Conservation (phyloP, 2,329 filamentous ascomycete genomes). For the Bipolaris bicolor region DNA sequence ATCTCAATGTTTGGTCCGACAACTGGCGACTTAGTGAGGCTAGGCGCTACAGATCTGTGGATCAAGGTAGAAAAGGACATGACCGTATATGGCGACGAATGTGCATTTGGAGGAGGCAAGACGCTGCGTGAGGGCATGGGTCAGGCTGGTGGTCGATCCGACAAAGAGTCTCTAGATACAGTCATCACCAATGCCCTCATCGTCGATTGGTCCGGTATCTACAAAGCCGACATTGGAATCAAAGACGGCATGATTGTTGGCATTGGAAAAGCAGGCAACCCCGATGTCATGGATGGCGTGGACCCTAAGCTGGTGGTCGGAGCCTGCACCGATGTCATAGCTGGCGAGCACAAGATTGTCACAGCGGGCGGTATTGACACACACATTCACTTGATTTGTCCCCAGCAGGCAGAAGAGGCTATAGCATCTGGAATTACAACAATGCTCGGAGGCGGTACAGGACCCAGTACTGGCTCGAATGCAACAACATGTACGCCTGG, state of each 20-base stretch:
- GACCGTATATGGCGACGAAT: slow-evolving; percentile 89
- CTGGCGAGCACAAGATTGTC: slow-evolving; percentile 86
- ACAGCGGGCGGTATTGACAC: slow-evolving; percentile 89
- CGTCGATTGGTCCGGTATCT: slow-evolving; percentile 89
- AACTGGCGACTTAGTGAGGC: slow-evolving; percentile 79
- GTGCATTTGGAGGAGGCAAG: slow-evolving; percentile 93
- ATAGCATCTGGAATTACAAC: slow-evolving; percentile 88
- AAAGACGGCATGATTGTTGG: slow-evolving; percentile 85
- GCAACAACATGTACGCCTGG: slow-evolving; percentile 94
- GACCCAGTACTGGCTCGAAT: slow-evolving; percentile 88
- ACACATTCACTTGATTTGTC: slow-evolving; percentile 94
- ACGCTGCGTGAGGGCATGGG: slow-evolving; percentile 95
- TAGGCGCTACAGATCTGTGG: slow-evolving; percentile 88
- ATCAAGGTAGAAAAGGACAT: slow-evolving; percentile 86
- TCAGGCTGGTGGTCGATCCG: slow-evolving; percentile 78
- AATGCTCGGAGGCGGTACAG: slow-evolving; percentile 87
- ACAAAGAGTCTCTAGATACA: slow-evolving; percentile 77
- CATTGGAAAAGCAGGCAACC: slow-evolving; percentile 94
- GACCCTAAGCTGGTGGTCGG: slow-evolving; percentile 79
- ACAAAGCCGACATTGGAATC: slow-evolving; percentile 95
- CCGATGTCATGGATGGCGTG: slow-evolving; percentile 95
- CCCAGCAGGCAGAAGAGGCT: slow-evolving; percentile 85
- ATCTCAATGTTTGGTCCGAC: slow-evolving; percentile 92
- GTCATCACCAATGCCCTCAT: slow-evolving; percentile 90
- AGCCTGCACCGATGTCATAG: slow-evolving; percentile 88